Evolutionary conservation across 148 eudicot species (phyloP).

Genomic region (Camellia japonica): DNA sequence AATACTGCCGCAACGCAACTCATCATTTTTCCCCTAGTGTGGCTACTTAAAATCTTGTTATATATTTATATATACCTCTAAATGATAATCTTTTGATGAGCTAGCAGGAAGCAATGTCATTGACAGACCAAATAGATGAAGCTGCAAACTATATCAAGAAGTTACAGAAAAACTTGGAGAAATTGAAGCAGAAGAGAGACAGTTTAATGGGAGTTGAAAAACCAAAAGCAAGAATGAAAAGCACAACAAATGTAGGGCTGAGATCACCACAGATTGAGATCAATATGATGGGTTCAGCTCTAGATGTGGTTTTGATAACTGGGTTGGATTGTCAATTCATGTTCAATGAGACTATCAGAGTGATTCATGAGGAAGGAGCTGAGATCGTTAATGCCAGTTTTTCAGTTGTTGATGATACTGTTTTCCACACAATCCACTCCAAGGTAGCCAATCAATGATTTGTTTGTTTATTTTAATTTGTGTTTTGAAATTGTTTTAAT

Average conservation of each 20-base stretch:
- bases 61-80: neutral
- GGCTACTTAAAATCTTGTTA: neutral
- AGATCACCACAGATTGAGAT: constrained; percentile 54
- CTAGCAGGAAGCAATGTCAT: constrained; percentile 40
- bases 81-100: neutral
- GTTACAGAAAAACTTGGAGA: constrained; percentile 45
- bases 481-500: neutral
- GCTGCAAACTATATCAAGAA: constrained; percentile 69
- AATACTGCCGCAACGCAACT: too few species aligned
- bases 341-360: constrained; percentile 46
- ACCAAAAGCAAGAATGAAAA: neutral
- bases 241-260: neutral
- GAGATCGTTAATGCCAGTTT: constrained; percentile 59
- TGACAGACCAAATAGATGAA: constrained; percentile 62
- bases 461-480: neutral
- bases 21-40: too few species aligned
- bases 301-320: constrained; percentile 49
- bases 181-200: constrained; percentile 41
- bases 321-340: constrained; percentile 57
- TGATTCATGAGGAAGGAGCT: constrained; percentile 58
- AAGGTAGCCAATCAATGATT: constrained; percentile 33
- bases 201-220: neutral
- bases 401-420: constrained; percentile 39
- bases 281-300: constrained; percentile 35
- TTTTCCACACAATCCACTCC: constrained; percentile 68